Percentiles rank a stretch among this genome's conserved stretches.
Conservation (phyloP, 768 basidiomycete species). For the Nevesoporus exiguus region DNA sequence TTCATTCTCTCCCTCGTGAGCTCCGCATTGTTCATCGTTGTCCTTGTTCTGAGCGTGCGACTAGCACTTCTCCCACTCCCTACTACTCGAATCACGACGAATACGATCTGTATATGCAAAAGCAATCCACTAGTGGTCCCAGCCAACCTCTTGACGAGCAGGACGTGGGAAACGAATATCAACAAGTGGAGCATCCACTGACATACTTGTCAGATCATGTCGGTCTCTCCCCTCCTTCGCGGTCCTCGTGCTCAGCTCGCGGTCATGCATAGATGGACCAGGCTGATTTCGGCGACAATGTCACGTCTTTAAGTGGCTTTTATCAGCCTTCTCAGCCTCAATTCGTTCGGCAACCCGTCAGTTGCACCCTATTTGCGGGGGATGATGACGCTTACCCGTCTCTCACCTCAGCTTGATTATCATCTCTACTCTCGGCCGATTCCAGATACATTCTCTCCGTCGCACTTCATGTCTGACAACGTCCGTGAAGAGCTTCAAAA, state of each 20-base stretch:
- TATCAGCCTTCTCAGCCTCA: slow-evolving; percentile 41
- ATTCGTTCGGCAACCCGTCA: slow-evolving; percentile 69
- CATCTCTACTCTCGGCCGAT: slow-evolving; percentile 83
- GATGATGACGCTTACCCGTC: not conserved
- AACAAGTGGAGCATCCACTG: slow-evolving; percentile 17
- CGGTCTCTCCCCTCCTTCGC: slow-evolving; percentile 4
- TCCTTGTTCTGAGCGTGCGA: slow-evolving; percentile 10
- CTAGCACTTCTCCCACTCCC: slow-evolving; percentile 28
- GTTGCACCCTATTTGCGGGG: slow-evolving; percentile 13
- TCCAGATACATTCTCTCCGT: slow-evolving; percentile 50
- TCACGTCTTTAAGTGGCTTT: slow-evolving; percentile 31
- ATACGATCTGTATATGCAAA: slow-evolving; percentile 35
- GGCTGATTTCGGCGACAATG: slow-evolving; percentile 31
- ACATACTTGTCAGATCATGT: slow-evolving; percentile 23
- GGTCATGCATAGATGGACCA: slow-evolving; percentile 12
- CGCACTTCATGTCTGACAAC: slow-evolving; percentile 85
- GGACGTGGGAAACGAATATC: slow-evolving; percentile 20
- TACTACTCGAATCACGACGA: slow-evolving; percentile 34
- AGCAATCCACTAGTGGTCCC: slow-evolving; percentile 1
- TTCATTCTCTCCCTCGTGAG: slow-evolving; percentile 32
- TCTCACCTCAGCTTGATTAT: slow-evolving; percentile 69
- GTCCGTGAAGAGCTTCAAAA: slow-evolving; percentile 57
- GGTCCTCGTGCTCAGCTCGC: not conserved
- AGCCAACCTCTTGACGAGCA: slow-evolving; percentile 14
- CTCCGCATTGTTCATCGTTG: not conserved